Evolutionary conservation across 441 rosid genomes (phyloP).

Genomic region (Raphanus hybrid): DNA sequence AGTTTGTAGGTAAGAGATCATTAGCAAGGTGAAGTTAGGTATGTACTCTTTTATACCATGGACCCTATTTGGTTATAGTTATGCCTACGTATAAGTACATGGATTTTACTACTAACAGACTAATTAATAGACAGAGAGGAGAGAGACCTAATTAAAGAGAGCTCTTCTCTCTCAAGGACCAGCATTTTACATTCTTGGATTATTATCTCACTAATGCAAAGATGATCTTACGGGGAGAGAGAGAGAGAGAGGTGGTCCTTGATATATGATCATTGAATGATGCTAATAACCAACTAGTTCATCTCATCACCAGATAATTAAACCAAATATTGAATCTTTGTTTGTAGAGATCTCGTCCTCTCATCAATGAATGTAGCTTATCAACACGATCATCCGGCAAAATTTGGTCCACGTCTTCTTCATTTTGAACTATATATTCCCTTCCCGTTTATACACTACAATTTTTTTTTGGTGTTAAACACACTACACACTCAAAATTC

Average conservation of each 20-base stretch:
- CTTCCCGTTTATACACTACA: not conserved
- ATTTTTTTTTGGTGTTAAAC: too few relatives aligned
- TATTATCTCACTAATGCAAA: conserved; percentile 37
- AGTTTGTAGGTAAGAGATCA: conserved; percentile 42
- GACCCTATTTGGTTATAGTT: conserved; percentile 36
- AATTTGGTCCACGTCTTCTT: conserved; percentile 27
- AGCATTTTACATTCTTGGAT: conserved; percentile 35
- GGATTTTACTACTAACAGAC: conserved; percentile 23
- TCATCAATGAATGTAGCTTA: conserved; percentile 17
- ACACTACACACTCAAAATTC: not conserved
- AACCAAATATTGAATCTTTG: conserved; percentile 15
- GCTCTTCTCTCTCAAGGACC: conserved; percentile 46
- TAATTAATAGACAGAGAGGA: conserved; percentile 10
- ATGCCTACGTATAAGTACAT: conserved; percentile 37
- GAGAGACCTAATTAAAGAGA: conserved; percentile 24
- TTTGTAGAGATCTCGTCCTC: conserved; percentile 19
- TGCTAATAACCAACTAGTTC: conserved; percentile 36
- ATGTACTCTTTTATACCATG: conserved; percentile 37
- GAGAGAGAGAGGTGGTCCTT: conserved; percentile 34
- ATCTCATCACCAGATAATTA: conserved; percentile 28
- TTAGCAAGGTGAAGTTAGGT: conserved; percentile 42
- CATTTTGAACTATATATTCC: conserved; percentile 5
- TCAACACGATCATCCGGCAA: conserved; percentile 25
- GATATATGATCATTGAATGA: conserved; percentile 37
- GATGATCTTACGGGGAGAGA: conserved; percentile 30